phyloP scores from a whole-genome alignment of 192 early-diverging fungal species.

The Rhizoclosmatium sp. region DNA sequence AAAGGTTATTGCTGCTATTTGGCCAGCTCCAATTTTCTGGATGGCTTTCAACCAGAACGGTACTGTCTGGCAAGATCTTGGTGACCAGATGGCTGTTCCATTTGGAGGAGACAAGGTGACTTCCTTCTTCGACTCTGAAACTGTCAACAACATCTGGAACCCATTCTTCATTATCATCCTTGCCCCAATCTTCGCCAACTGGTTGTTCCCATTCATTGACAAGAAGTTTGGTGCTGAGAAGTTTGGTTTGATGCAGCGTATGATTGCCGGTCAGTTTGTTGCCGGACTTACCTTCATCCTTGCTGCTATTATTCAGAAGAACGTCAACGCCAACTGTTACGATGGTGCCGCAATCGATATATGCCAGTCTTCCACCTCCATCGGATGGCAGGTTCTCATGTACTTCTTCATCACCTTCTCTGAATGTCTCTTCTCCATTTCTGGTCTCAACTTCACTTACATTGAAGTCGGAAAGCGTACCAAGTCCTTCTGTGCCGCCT shows the following conservation, averaged over 20 bases:
- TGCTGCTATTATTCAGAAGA: conserved; percentile 42
- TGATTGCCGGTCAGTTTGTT: conserved; percentile 63
- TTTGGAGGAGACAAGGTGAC: conserved; percentile 12
- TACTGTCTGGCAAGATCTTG: conserved; percentile 42
- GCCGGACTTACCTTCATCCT: conserved; percentile 55
- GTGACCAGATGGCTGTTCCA: conserved; percentile 42
- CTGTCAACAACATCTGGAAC: conserved; percentile 49
- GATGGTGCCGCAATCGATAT: conserved; percentile 16
- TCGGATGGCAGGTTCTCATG: conserved; percentile 1
- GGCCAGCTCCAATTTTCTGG: conserved; percentile 55
- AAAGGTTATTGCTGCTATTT: conserved; percentile 43
- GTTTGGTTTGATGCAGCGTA: conserved; percentile 60
- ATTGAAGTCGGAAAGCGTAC: conserved; percentile 65
- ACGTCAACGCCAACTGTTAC: conserved; percentile 44
- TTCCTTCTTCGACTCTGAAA: conserved; percentile 40
- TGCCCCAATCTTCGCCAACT: conserved; percentile 61
- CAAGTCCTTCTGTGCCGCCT: conserved; percentile 58
- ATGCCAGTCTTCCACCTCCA: neutral
- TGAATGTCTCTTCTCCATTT: conserved; percentile 65
- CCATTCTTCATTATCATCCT: conserved; percentile 60
- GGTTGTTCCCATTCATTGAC: conserved; percentile 62
- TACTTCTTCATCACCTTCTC: conserved; percentile 65
- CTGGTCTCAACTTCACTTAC: conserved; percentile 71
- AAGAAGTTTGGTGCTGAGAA: conserved; percentile 36
- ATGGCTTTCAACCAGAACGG: conserved; percentile 55